Evolutionary conservation across 2,329 filamentous ascomycete species (phyloP).

Genomic region (Aciculosporium take): DNA sequence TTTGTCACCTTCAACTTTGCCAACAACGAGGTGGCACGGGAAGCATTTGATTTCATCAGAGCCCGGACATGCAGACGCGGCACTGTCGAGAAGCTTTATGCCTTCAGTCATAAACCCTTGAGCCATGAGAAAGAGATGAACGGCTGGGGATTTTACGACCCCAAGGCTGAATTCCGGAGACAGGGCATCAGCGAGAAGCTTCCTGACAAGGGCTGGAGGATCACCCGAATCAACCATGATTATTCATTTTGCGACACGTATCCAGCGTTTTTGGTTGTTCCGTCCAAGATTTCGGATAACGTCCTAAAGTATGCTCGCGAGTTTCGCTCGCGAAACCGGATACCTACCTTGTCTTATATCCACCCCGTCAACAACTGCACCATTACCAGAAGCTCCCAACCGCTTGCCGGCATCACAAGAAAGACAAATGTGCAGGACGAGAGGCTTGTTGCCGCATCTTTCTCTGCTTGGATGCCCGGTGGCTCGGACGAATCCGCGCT

Average conservation of each 20-base stretch:
- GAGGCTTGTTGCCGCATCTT: conserved; percentile 82
- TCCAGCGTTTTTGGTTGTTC: conserved; percentile 71
- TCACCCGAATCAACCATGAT: conserved; percentile 79
- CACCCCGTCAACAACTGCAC: conserved; percentile 95
- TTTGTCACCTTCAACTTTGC: conserved; percentile 84
- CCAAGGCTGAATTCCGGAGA: conserved; percentile 69
- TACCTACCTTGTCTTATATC: conserved; percentile 85
- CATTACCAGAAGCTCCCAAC: conserved; percentile 89
- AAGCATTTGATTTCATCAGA: conserved; percentile 79
- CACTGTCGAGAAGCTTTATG: conserved; percentile 76
- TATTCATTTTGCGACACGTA: conserved; percentile 91
- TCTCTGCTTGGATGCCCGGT: conserved; percentile 32
- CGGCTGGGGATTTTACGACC: conserved; percentile 76
- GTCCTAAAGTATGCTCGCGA: conserved; percentile 83
- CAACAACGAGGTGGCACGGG: conserved; percentile 58
- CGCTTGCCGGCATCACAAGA: conserved; percentile 68
- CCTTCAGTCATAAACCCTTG: conserved; percentile 70
- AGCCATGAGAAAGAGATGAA: conserved; percentile 59
- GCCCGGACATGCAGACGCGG: conserved; percentile 68
- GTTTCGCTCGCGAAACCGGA: conserved; percentile 77
- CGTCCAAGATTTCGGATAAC: conserved; percentile 86
- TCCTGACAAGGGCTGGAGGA: conserved; percentile 69
- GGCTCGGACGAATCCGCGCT: conserved; percentile 22
- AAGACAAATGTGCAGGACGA: conserved; percentile 94
- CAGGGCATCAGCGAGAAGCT: conserved; percentile 77